These are phyloP conservation scores for Leccinum rimulosum DNA, from an alignment of 768 basidiomycete genomes.

Conservation along the genomic window DNA sequence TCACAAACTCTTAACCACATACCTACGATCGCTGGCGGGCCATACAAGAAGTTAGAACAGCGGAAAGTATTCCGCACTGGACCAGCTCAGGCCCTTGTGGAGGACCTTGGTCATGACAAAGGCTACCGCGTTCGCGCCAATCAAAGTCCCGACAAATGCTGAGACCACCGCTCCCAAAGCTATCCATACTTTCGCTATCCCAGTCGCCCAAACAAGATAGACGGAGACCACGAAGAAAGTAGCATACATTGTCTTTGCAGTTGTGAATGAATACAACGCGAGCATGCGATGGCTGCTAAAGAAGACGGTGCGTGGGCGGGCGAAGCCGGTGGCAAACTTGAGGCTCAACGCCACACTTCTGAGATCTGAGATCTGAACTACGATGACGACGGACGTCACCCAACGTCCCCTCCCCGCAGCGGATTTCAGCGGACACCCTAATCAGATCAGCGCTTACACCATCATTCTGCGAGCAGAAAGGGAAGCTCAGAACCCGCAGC, in stretches of 20 bases:
- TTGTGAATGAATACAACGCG: slow-evolving; percentile 70
- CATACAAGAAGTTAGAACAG: slow-evolving; percentile 57
- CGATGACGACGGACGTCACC: too few species aligned
- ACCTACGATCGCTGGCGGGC: slow-evolving; percentile 73
- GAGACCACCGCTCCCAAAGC: slow-evolving; percentile 48
- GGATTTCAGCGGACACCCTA: too few species aligned
- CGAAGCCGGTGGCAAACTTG: slow-evolving; percentile 19
- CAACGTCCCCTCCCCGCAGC: too few species aligned
- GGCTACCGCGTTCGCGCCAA: slow-evolving; percentile 71
- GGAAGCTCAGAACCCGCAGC: too few species aligned
- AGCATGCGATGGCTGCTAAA: slow-evolving; percentile 68
- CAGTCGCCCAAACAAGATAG: slow-evolving; percentile 37
- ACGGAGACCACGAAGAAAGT: slow-evolving; percentile 47
- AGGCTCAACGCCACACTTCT: too few species aligned
- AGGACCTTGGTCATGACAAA: slow-evolving; percentile 60
- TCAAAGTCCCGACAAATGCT: slow-evolving; percentile 54
- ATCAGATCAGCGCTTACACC: too few species aligned
- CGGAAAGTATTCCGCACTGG: slow-evolving; percentile 61
- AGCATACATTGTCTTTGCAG: slow-evolving; percentile 64
- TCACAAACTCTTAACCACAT: slow-evolving; percentile 18
- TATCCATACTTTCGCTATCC: slow-evolving; percentile 32
- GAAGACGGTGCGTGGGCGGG: slow-evolving; percentile 68
- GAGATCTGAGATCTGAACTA: too few species aligned
- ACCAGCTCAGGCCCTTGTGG: slow-evolving; percentile 83
- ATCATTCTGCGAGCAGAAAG: too few species aligned